phyloP scores from a whole-genome alignment of 176 grass and related monocot species.

The maize (Zea mays) region DNA sequence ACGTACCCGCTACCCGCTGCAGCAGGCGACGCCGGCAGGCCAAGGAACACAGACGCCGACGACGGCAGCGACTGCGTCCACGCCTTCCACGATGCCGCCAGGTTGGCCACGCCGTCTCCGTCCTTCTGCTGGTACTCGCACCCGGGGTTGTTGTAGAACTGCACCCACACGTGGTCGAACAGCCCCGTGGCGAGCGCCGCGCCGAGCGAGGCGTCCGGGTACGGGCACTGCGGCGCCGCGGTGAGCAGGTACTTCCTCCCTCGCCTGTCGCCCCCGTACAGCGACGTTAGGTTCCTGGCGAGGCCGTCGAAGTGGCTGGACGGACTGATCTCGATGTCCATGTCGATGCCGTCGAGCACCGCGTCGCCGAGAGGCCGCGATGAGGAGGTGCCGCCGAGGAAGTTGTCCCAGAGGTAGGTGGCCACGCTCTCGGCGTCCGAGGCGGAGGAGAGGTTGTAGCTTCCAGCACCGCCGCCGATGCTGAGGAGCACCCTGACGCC shows the following conservation, averaged over 20 bases:
- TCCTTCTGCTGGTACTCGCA: constrained; percentile 15
- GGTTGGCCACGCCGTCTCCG: neutral
- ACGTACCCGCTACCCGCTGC: constrained; percentile 24
- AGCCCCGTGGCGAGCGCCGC: constrained; percentile 35
- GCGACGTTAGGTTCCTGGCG: neutral
- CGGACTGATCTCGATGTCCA: constrained; percentile 2
- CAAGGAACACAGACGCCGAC: constrained; percentile 31
- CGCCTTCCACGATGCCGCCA: constrained; percentile 4
- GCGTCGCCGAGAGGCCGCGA: constrained; percentile 40
- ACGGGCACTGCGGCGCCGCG: constrained; percentile 42
- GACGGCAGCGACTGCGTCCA: constrained; percentile 19
- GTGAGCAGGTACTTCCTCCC: constrained; percentile 25
- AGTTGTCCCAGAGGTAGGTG: constrained; percentile 52
- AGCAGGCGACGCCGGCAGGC: constrained; percentile 28
- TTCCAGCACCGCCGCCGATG: constrained; percentile 20
- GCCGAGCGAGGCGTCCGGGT: constrained; percentile 34
- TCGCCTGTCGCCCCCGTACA: neutral
- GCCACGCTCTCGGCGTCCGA: constrained; percentile 36
- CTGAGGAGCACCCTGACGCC: constrained; percentile 59
- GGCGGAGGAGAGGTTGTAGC: constrained; percentile 14
- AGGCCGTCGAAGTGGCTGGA: neutral
- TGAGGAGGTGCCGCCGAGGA: constrained; percentile 10
- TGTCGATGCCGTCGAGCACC: constrained; percentile 53
- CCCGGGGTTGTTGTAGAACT: constrained; percentile 43
- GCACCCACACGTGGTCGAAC: constrained; percentile 53